Base-by-base conservation (phyloP, 805 yeast species). In the Lipomyces mesembrius region DNA sequence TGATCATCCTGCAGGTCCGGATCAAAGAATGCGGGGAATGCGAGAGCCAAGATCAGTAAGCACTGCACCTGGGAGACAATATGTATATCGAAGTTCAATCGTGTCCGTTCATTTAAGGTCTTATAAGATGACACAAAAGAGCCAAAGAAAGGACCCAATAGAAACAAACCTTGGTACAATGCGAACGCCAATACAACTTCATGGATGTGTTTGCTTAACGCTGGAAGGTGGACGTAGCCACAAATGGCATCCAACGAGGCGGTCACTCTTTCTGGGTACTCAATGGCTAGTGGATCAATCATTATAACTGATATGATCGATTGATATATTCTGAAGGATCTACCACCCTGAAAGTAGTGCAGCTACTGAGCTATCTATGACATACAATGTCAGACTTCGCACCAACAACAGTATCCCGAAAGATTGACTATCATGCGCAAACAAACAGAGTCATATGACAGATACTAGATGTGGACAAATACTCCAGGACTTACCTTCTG, bases 31-130 rank as follows among this genome's bases (percentile, higher is more conserved):
- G 65, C 64, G 6, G 96, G 96, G 58, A 85, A 75, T 39, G 90
- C 82, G 8, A 86, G 75, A 8, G 76, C 75, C 32, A 91, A 78
- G 11, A 97, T 87, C 6, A 90, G 69, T 0, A 91, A 57, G 60
- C 95, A 86, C 77, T 95, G 98, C 22, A 92, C 85, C 86, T 90
- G 87, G 1, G 98, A 88, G 2, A 92, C 97, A 12, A 90, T 83
- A 77, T 95, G 98, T 73, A 93, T 90, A 77, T 95, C 97, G 76
- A 91, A 95, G 77, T 94, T 92, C 69, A 87, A 73, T 75, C 83
- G 84, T 53, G 83, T 81, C 72, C 85, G 85, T 29, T 74, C 70
- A 56, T 78, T 77, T 55, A 81, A 70, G 2, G 77, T 72, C 5
- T 83, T 83, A 78, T 92, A 92, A 66, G 81, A 76, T n/a, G 59